A percentile compares a stretch with the other conserved stretches of the same genome.
phyloP scores from a whole-genome alignment of 129 eudicot genomes.

The Helichrysum umbraculigerum region DNA sequence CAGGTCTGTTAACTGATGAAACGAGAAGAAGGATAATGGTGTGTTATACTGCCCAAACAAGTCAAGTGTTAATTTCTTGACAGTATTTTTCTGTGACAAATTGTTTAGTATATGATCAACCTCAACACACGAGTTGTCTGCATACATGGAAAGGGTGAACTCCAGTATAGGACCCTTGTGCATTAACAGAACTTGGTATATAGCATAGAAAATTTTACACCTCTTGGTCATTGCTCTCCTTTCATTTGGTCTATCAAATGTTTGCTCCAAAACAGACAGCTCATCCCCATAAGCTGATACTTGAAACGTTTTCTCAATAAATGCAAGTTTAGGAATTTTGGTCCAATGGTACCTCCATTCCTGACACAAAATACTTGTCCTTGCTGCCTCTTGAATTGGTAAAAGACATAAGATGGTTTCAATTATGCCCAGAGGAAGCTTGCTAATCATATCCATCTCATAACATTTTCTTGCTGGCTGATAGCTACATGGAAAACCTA shows the following conservation, averaged over 20 bases:
- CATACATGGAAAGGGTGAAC: not conserved
- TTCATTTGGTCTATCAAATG: not conserved
- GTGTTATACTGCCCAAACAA: not conserved
- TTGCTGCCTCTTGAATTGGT: conserved; percentile 1
- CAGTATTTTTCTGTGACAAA: conserved; percentile 1
- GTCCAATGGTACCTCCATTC: conserved; percentile 14
- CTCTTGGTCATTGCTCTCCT: not conserved
- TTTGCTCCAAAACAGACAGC: not conserved
- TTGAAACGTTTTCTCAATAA: not conserved
- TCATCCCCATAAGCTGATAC: not conserved
- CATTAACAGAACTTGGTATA: conserved; percentile 3
- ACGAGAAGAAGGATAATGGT: not conserved
- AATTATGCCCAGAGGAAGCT: not conserved
- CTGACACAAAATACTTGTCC: not conserved
- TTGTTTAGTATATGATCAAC: not conserved
- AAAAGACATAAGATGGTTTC: not conserved
- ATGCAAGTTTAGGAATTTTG: conserved; percentile 5
- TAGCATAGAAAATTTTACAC: not conserved
- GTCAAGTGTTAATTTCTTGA: not conserved
- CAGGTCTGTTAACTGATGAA: conserved; percentile 8
- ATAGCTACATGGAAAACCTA: not conserved
- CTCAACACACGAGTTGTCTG: not conserved
- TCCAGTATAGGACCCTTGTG: conserved; percentile 5
- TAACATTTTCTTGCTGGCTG: not conserved
- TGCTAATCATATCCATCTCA: not conserved